Conservation (phyloP, 2,329 filamentous ascomycete species). For the Magnaporthales sp. region DNA sequence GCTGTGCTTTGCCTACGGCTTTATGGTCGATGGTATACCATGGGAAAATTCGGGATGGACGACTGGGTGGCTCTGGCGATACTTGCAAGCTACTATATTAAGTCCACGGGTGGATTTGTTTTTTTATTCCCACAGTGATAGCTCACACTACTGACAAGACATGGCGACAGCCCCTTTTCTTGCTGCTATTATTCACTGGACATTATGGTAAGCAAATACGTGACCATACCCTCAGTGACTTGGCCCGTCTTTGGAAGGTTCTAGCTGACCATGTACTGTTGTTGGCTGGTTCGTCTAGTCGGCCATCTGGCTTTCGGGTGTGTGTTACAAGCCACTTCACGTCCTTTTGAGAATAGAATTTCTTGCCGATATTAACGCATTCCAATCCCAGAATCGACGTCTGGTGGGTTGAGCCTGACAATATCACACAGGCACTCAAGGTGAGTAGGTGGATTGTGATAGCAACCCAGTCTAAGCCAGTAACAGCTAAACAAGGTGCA, state of each 20-base stretch:
- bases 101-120: neutral
- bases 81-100: slow-evolving; percentile 15
- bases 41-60: slow-evolving; percentile 23
- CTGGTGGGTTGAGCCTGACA: slow-evolving; percentile 21
- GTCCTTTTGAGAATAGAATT: too few relatives aligned
- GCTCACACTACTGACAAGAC: neutral
- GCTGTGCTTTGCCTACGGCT: slow-evolving; percentile 26
- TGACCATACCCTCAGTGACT: neutral
- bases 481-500: slow-evolving; percentile 5
- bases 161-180: slow-evolving; percentile 17
- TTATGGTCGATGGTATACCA: slow-evolving; percentile 24
- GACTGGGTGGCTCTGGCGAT: slow-evolving; percentile 30
- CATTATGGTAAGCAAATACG: slow-evolving; percentile 18
- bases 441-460: slow-evolving; percentile 9
- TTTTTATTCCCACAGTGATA: neutral
- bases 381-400: slow-evolving; percentile 27
- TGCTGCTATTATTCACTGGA: slow-evolving; percentile 21
- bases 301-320: slow-evolving; percentile 5
- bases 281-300: neutral
- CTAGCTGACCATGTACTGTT: neutral
- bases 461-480: neutral
- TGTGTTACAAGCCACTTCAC: too few relatives aligned
- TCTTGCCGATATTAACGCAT: slow-evolving; percentile 13
- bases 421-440: slow-evolving; percentile 21
- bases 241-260: neutral